Evolutionary conservation across 2,329 filamentous ascomycete genomes (phyloP).

Genomic region (Akanthomyces muscarius): DNA sequence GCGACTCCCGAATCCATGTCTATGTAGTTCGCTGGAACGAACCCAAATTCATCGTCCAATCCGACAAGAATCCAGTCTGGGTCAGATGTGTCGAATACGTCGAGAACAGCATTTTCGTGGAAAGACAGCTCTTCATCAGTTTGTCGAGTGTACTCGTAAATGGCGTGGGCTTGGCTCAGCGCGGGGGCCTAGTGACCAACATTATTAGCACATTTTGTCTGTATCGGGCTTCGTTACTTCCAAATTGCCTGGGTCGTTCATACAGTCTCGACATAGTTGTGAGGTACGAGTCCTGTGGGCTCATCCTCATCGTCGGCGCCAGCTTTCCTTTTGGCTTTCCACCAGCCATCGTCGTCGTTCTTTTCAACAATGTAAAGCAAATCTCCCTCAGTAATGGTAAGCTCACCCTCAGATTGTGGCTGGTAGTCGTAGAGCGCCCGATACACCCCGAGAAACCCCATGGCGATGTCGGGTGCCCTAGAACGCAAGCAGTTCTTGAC

Average conservation of each 20-base stretch:
- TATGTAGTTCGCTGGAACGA: conserved; percentile 95
- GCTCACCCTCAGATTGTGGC: conserved; percentile 80
- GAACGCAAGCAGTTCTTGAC: not conserved
- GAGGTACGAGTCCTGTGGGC: conserved; percentile 83
- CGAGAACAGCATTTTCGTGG: conserved; percentile 75
- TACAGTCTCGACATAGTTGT: conserved; percentile 94
- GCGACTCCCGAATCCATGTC: conserved; percentile 56
- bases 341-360: conserved; percentile 76
- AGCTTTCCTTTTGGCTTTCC: conserved; percentile 92
- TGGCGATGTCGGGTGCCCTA: conserved; percentile 36
- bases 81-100: conserved; percentile 86
- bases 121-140: conserved; percentile 98
- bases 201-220: conserved; percentile 15
- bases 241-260: not conserved
- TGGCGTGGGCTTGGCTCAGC: conserved; percentile 70
- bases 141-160: conserved; percentile 97
- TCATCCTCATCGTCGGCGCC: conserved; percentile 81
- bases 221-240: not conserved
- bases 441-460: conserved; percentile 92
- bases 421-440: conserved; percentile 89
- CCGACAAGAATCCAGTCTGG: conserved; percentile 96
- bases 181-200: conserved; percentile 54
- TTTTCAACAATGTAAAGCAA: conserved; percentile 86
- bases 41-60: conserved; percentile 79
- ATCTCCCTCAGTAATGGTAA: conserved; percentile 81